A percentile compares a stretch with the other conserved stretches of the same genome.
Evolutionary conservation across 2,329 filamentous ascomycete species (phyloP).

Genomic region (Chrysoporthe austroafricana): DNA sequence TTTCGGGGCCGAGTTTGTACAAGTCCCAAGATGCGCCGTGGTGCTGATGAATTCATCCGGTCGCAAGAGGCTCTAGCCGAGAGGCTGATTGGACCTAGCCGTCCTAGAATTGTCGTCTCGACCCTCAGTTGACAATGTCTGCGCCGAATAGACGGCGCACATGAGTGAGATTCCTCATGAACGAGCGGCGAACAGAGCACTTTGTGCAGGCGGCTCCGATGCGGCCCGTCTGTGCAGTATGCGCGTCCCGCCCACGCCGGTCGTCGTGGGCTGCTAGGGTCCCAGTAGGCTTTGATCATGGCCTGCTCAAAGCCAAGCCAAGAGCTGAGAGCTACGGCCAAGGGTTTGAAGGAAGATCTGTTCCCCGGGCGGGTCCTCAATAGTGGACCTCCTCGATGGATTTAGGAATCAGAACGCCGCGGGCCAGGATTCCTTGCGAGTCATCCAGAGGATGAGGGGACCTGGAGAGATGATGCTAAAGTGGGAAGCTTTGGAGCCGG

Average conservation of each 20-base stretch:
- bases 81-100: background rate
- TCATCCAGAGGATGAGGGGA: background rate
- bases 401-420: constrained; percentile 17
- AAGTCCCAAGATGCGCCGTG: background rate
- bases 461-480: background rate
- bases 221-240: constrained; percentile 21
- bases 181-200: constrained; percentile 16
- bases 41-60: background rate
- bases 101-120: background rate
- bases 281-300: background rate
- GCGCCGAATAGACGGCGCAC: background rate
- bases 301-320: constrained; percentile 13
- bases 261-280: background rate
- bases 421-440: constrained; percentile 9
- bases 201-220: constrained; percentile 23
- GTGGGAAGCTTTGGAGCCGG: constrained; percentile 12
- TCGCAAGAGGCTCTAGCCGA: background rate
- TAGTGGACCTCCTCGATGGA: constrained; percentile 11
- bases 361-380: constrained; percentile 11
- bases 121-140: background rate
- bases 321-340: constrained; percentile 9
- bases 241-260: background rate
- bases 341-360: constrained; percentile 18
- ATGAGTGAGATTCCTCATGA: background rate
- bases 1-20: background rate